phyloP scores from a whole-genome alignment of 352 stramenopile species.

The Pythium guiyangense region DNA sequence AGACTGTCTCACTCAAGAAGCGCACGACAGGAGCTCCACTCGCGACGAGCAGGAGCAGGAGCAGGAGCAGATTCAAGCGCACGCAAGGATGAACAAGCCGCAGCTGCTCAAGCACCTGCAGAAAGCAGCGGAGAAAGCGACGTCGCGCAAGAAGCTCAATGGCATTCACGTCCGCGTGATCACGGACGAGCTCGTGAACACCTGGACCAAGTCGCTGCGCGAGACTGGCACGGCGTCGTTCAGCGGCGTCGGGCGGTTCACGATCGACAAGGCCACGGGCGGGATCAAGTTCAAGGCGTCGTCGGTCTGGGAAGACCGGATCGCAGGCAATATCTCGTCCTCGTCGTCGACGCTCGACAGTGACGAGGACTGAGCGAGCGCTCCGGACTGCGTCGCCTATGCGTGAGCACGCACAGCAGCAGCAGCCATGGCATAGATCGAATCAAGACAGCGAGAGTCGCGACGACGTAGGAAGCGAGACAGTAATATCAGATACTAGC shows the following conservation, averaged over 20 bases:
- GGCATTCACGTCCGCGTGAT: conserved; percentile 36
- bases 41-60: background rate
- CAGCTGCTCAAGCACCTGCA: conserved; percentile 49
- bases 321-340: conserved; percentile 36
- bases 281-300: conserved; percentile 45
- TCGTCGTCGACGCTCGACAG: conserved; percentile 6
- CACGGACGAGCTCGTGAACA: conserved; percentile 32
- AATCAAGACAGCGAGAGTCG: no score
- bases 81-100: conserved; percentile 30
- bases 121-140: conserved; percentile 24
- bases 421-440: no score
- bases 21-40: no score
- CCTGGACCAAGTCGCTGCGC: conserved; percentile 37
- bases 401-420: no score
- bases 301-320: conserved; percentile 26
- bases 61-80: no score
- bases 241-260: conserved; percentile 36
- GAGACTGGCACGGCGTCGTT: conserved; percentile 37
- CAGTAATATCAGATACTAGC: no score
- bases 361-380: conserved; percentile 7
- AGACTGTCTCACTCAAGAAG: no score
- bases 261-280: conserved; percentile 37
- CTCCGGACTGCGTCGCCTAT: no score
- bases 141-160: conserved; percentile 36
- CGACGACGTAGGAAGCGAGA: no score